Conservation (phyloP, 140 eudicot species). For the Flaveria floridana region DNA sequence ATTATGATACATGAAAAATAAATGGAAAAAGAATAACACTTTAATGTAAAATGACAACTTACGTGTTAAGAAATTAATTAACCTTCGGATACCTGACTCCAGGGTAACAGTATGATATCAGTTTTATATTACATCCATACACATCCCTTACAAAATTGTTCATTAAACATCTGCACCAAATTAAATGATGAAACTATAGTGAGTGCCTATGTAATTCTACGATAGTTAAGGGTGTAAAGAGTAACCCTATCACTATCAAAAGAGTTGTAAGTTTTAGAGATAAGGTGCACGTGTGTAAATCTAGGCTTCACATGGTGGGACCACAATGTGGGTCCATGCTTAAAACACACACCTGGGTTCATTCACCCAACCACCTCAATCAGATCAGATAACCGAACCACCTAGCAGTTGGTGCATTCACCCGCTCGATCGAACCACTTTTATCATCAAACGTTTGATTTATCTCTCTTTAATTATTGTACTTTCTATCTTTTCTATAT, state of each 20-base stretch:
- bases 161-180: background rate
- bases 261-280: background rate
- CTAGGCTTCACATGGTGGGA: conserved; percentile 25
- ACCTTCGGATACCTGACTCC: background rate
- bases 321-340: conserved; percentile 21
- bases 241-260: background rate
- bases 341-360: conserved; percentile 38
- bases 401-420: conserved; percentile 21
- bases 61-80: too few species aligned
- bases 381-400: conserved; percentile 33
- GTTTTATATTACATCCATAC: background rate
- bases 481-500: background rate
- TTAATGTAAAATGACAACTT: too few species aligned
- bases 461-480: background rate
- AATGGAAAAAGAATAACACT: too few species aligned
- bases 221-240: background rate
- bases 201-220: background rate
- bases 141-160: background rate
- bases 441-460: background rate
- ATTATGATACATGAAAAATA: too few species aligned
- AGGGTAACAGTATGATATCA: background rate
- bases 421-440: conserved; percentile 9
- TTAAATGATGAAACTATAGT: background rate
- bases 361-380: conserved; percentile 35
- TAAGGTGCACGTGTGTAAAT: conserved; percentile 28